Evolutionary conservation across 2,329 filamentous ascomycete species (phyloP).

Genomic region (Diaporthe citrichinensis): DNA sequence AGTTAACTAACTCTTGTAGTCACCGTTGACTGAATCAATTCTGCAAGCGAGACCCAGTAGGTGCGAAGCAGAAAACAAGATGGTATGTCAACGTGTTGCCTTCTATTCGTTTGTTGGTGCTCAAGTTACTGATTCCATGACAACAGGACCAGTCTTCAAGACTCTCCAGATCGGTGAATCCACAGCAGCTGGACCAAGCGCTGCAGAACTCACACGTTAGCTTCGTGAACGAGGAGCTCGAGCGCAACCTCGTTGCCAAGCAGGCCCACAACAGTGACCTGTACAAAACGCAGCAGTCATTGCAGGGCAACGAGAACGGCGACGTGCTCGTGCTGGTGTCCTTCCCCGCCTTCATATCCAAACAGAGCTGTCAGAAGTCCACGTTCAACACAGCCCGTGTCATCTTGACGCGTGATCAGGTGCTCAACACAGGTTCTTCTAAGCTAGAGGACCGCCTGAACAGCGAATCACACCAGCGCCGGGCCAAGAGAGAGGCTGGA

Average conservation of each 20-base stretch:
- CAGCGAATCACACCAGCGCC: conserved; percentile 33
- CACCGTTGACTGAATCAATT: neutral
- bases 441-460: conserved; percentile 23
- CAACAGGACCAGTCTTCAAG: neutral
- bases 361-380: conserved; percentile 26
- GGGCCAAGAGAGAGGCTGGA: conserved; percentile 19
- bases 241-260: conserved; percentile 26
- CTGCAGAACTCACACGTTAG: neutral
- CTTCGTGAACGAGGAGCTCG: neutral
- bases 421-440: conserved; percentile 33
- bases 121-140: neutral
- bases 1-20: neutral
- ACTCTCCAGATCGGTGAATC: neutral
- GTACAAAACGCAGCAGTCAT: conserved; percentile 14
- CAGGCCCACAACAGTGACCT: conserved; percentile 37
- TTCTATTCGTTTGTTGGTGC: neutral
- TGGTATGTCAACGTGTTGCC: neutral
- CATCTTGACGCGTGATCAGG: conserved; percentile 24
- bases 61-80: neutral
- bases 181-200: neutral
- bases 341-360: conserved; percentile 5
- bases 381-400: conserved; percentile 18
- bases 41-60: neutral
- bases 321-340: conserved; percentile 33
- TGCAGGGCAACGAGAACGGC: neutral